Base-by-base conservation (phyloP, 371 early-diverging fungal species). In the Actinomortierella ambigua region DNA sequence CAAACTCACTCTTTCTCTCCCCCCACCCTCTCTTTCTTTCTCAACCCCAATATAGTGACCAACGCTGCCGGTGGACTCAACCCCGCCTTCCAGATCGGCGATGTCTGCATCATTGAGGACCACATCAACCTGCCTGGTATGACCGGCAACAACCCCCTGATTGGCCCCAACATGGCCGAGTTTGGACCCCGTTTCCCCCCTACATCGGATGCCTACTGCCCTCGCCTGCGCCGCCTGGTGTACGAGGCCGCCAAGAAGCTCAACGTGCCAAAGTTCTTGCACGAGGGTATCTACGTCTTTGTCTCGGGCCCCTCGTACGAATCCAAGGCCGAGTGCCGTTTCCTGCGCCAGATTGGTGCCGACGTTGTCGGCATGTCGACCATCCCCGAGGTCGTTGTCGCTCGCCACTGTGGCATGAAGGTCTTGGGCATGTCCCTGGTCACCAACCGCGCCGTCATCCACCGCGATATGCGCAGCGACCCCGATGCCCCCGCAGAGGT, bases 331-430 rank as follows among this genome's bases (percentile, higher is more conserved):
- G 98, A 98, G 77, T 89, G 92, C 57, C 83, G 97, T 17, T 87
- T 87, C 65, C 80, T 98, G 59, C 79, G 79, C 39, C 53, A 66
- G 0, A 68, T 88, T 55, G 95, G 95, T 49, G 97, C 88, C 23
- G 97, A 96, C 79, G 87, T 87, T 18, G 97, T 95, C 13, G 98
- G 98, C 41, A 98, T 98, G 98, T 91, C 92, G 47, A 97, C 97
- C n/a, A 88, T 94, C 2, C 96, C 96, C 17, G 98, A 98, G 77
- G 91, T 93, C n/a, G 77, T 95, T n/a, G 86, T 93, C 39, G 97
- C 97, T 17, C 87, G 90, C 55, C 98, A 98, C 79, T 88, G 90
- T 29, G 96, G 95, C 15, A 83, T 98, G 67, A 82, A 88, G 64
- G 93, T 95, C 1, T 78, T 98, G 51, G 96, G 95, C 18, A 68